phyloP scores from a whole-genome alignment of 106 monocot genomes.

The Apostasia shenzhenica region DNA sequence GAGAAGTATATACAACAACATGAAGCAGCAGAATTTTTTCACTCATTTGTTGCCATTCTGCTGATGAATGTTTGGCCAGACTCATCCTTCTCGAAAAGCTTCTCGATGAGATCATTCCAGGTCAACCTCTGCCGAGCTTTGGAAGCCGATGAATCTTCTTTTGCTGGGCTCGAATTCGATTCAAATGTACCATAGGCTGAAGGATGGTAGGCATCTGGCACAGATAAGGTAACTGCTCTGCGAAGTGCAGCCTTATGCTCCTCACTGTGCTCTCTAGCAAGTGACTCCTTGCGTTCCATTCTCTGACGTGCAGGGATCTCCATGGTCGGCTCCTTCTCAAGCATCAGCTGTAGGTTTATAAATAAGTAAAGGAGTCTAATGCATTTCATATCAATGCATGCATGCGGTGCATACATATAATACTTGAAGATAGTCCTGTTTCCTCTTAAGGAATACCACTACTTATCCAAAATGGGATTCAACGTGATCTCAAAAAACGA shows the following conservation, averaged over 20 bases:
- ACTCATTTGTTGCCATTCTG: neutral
- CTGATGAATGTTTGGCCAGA: slow-evolving; percentile 41
- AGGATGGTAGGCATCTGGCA: slow-evolving; percentile 56
- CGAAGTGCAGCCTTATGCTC: slow-evolving; percentile 75
- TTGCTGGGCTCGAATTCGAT: slow-evolving; percentile 14
- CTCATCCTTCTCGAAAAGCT: slow-evolving; percentile 60
- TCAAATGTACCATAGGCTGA: slow-evolving; percentile 77
- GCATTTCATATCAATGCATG: neutral
- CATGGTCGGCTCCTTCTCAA: slow-evolving; percentile 47
- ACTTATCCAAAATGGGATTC: too few relatives aligned
- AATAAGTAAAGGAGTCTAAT: neutral
- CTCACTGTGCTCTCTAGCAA: slow-evolving; percentile 55
- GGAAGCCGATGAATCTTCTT: slow-evolving; percentile 13
- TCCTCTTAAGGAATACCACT: too few relatives aligned
- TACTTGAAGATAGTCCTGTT: neutral
- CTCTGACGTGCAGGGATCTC: slow-evolving; percentile 61
- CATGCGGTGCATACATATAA: neutral
- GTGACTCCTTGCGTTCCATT: slow-evolving; percentile 59
- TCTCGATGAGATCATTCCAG: slow-evolving; percentile 68
- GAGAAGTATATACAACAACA: too few relatives aligned
- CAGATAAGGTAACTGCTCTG: slow-evolving; percentile 61
- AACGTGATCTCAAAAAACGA: too few relatives aligned
- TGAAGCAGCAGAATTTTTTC: too few relatives aligned
- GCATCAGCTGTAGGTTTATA: slow-evolving; percentile 55
- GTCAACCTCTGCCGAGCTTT: slow-evolving; percentile 34